Evolutionary conservation across 148 eudicot genomes (phyloP).

Genomic region (Heliosperma pusillum): DNA sequence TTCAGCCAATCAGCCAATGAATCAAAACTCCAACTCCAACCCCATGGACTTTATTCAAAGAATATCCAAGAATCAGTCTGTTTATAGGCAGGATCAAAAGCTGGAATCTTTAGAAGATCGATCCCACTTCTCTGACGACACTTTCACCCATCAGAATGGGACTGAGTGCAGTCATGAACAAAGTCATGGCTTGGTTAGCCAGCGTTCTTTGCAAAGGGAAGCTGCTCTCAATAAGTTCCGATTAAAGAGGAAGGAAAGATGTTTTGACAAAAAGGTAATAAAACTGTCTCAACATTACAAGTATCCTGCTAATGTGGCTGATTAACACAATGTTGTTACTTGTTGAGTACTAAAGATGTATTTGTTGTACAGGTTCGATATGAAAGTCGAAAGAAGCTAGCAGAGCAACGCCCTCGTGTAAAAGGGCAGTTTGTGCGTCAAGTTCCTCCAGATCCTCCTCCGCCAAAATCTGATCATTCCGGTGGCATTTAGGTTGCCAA

Average conservation of each 20-base stretch:
- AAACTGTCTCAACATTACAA: neutral
- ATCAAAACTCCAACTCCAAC: neutral
- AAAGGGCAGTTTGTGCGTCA: conserved; percentile 97
- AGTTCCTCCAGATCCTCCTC: conserved; percentile 43
- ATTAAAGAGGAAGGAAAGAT: conserved; percentile 86
- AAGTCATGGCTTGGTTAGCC: conserved; percentile 26
- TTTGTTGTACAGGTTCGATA: conserved; percentile 63
- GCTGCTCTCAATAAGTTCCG: conserved; percentile 81
- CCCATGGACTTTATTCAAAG: conserved; percentile 30
- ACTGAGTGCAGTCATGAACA: conserved; percentile 43
- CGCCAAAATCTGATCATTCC: conserved; percentile 28
- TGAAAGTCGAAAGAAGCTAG: conserved; percentile 86
- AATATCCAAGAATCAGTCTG: conserved; percentile 32
- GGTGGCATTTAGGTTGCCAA: conserved; percentile 29
- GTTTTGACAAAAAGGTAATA: conserved; percentile 87
- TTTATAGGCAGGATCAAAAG: conserved; percentile 33
- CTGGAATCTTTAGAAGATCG: conserved; percentile 37
- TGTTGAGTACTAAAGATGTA: neutral
- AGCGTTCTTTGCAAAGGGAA: conserved; percentile 58
- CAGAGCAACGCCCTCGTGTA: conserved; percentile 85
- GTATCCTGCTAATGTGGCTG: too few species aligned
- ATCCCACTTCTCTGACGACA: conserved; percentile 38
- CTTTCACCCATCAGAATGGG: conserved; percentile 22
- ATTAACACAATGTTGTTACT: too few species aligned
- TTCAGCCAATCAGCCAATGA: conserved; percentile 34